Conservation (phyloP, 2,329 filamentous ascomycete species). For the Venturia nashicola region DNA sequence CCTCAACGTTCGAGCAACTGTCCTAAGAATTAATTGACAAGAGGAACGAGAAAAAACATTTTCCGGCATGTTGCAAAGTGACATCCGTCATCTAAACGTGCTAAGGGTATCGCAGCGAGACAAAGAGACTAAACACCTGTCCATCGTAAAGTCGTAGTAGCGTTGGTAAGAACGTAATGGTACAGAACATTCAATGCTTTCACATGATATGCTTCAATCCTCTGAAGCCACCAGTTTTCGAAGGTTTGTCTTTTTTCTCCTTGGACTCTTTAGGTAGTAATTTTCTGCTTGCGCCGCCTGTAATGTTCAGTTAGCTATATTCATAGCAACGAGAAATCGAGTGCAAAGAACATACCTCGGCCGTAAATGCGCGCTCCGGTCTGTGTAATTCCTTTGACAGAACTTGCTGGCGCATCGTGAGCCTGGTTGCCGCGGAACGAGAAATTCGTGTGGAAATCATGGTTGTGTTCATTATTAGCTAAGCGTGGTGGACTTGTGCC, state of each 20-base stretch:
- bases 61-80: background rate
- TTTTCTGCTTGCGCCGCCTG: slow-evolving; percentile 4
- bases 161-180: background rate
- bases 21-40: too few relatives aligned
- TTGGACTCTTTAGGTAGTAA: slow-evolving; percentile 13
- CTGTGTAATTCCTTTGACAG: background rate
- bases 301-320: background rate
- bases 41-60: background rate
- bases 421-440: background rate
- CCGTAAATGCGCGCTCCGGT: slow-evolving; percentile 41
- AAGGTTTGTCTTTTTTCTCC: slow-evolving; percentile 28
- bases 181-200: background rate
- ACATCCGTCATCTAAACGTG: background rate
- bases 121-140: background rate
- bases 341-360: slow-evolving; percentile 32
- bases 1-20: too few relatives aligned
- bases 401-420: background rate
- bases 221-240: slow-evolving; percentile 26
- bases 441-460: background rate
- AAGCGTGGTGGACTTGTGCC: slow-evolving; percentile 23
- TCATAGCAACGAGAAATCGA: background rate
- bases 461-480: background rate
- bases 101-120: background rate
- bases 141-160: background rate
- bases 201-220: slow-evolving; percentile 22